phyloP scores from a whole-genome alignment of 1,284 basidiomycete species.

The Cerrena zonata region DNA sequence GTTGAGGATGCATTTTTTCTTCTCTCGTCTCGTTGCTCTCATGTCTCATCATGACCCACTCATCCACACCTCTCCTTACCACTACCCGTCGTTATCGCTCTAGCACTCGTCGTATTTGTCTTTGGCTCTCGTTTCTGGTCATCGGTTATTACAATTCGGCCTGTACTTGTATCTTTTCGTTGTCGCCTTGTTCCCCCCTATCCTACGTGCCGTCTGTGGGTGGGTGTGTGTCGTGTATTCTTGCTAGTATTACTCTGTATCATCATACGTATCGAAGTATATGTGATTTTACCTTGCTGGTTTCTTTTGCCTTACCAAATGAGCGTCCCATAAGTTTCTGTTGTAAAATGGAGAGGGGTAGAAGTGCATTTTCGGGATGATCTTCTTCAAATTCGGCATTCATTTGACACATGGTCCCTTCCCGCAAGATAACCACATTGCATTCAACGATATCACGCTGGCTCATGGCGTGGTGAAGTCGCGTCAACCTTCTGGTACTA shows the following conservation, averaged over 20 bases:
- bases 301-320: not conserved
- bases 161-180: constrained; percentile 36
- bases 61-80: constrained; percentile 34
- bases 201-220: constrained; percentile 15
- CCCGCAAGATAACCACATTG: not conserved
- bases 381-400: not conserved
- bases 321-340: not conserved
- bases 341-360: not conserved
- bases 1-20: no score
- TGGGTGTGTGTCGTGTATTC: constrained; percentile 14
- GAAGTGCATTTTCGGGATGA: not conserved
- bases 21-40: constrained; percentile 7
- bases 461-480: no score
- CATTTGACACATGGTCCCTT: not conserved
- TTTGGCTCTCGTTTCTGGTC: constrained; percentile 29
- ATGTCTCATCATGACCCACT: constrained; percentile 25
- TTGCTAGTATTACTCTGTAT: constrained; percentile 10
- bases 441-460: no score
- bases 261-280: constrained; percentile 10
- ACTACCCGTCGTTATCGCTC: constrained; percentile 27
- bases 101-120: constrained; percentile 36
- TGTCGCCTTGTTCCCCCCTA: constrained; percentile 5
- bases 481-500: no score
- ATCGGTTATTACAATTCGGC: constrained; percentile 34
- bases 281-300: constrained; percentile 2